Evolutionary conservation across 306 rosid species (phyloP), one percentile per base, ranked within the genome.

Genomic region (Lathyrus sativus): DNA sequence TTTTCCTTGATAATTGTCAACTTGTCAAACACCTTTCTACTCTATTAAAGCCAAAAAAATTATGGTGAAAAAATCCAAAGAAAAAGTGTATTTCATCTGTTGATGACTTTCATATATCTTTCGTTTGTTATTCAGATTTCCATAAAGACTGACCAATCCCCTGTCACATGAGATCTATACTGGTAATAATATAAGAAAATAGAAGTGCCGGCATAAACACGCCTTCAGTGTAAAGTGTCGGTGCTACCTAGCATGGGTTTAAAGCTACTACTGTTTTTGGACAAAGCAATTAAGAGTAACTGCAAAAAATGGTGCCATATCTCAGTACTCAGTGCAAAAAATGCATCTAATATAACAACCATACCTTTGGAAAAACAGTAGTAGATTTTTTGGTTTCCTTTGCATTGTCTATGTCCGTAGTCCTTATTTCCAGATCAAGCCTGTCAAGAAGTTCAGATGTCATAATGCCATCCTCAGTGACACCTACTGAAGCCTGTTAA

Each of bases 401-500:
- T 5, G 44, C 66, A 53, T 12, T 73, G 43, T 76, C 81, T 29
- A 68, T 33, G 26, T 65, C 82, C 69, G 74, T 79, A 17, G 60
- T 68, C 57, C 13, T 46, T 41, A 66, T 65, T 57, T 58, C 85
- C 76, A 44, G 42, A 72, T 54, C 84, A 50, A 93, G 78, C 43
- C 71, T 88, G 59, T 84, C 85, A 66, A 93, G 87, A 66, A 93
- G 99, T 53, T 88, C 85, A 72, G 78, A 74, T 44, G 95, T 86
- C 95, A 90, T 80, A 68, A 93, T 86, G 51, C 98, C 97, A 70
- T 90, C 96, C 80, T 93, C 89, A 45, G 81, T 75, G 72, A 75
- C 65, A 56, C 96, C 96, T 43, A 74, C 42, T 18, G 85, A 78
- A 46, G 97, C 79, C 92, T 90, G 76, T 73, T 13, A 69, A 73